phyloP scores from a whole-genome alignment of 2,329 filamentous ascomycete species.

The Diatrype stigma region DNA sequence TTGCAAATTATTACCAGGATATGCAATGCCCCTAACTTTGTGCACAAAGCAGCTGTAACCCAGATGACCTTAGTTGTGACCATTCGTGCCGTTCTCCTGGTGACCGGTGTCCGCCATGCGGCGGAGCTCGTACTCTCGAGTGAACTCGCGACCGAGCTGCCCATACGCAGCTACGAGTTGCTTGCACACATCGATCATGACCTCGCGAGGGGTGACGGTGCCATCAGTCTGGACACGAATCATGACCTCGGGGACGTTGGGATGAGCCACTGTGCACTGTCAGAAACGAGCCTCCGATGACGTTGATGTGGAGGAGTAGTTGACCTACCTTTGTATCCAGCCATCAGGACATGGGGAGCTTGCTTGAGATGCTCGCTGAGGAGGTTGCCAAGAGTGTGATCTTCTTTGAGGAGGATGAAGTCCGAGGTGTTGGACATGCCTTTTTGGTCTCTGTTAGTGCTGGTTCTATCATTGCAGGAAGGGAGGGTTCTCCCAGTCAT shows the following conservation, averaged over 20 bases:
- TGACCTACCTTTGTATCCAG: slow-evolving; percentile 80
- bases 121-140: slow-evolving; percentile 83
- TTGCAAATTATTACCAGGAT: slow-evolving; percentile 4
- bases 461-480: not conserved
- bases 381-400: slow-evolving; percentile 92
- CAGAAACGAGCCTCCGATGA: slow-evolving; percentile 7
- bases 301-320: not conserved
- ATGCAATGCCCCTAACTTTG: not conserved
- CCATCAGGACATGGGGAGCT: slow-evolving; percentile 79
- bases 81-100: slow-evolving; percentile 36
- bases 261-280: slow-evolving; percentile 45
- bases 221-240: slow-evolving; percentile 92
- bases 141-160: slow-evolving; percentile 80
- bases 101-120: slow-evolving; percentile 73
- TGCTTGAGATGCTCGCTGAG: slow-evolving; percentile 81
- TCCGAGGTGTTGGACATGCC: slow-evolving; percentile 92
- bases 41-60: slow-evolving; percentile 8
- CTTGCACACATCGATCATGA: slow-evolving; percentile 74
- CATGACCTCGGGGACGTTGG: slow-evolving; percentile 57
- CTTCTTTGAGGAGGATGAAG: slow-evolving; percentile 94
- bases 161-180: slow-evolving; percentile 78
- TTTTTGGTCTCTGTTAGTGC: slow-evolving; percentile 30
- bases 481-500: slow-evolving; percentile 5
- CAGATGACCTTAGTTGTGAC: slow-evolving; percentile 16
- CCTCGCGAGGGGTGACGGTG: slow-evolving; percentile 80